Conservation (phyloP, 1,284 basidiomycete species). For the Coniferiporia sulphurascens region DNA sequence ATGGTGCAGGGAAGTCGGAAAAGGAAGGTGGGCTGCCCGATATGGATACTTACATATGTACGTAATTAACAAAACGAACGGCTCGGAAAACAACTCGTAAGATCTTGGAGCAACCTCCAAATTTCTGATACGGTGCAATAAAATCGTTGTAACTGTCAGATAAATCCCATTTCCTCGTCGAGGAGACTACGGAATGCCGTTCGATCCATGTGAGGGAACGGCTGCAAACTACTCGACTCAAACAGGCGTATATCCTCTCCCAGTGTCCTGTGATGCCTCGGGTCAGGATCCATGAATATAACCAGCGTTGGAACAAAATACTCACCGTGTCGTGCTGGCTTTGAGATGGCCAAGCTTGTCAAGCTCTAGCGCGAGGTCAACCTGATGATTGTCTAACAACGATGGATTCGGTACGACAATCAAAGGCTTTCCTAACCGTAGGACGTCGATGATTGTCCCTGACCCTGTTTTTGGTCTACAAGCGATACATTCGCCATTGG, state of each 20-base stretch:
- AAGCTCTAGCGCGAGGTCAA: conserved; percentile 79
- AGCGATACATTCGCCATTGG: conserved; percentile 8
- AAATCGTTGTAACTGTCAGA: conserved; percentile 9
- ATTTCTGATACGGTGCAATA: too few relatives aligned
- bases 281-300: conserved; percentile 18
- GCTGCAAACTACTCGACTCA: conserved; percentile 40
- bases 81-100: too few relatives aligned
- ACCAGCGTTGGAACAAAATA: conserved; percentile 13
- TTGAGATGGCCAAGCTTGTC: conserved; percentile 57
- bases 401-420: conserved; percentile 89
- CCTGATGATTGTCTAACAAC: conserved; percentile 91
- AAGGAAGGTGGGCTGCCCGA: background rate
- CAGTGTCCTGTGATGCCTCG: conserved; percentile 41
- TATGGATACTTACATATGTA: background rate
- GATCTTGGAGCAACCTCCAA: too few relatives aligned
- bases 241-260: conserved; percentile 46
- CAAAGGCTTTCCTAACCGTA: conserved; percentile 70
- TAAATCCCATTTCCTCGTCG: conserved; percentile 72
- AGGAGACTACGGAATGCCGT: conserved; percentile 59
- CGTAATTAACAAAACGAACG: background rate
- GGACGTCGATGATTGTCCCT: conserved; percentile 88
- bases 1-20: background rate
- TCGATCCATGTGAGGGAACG: conserved; percentile 64
- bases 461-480: conserved; percentile 56
- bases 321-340: conserved; percentile 58